phyloP scores from a whole-genome alignment of 2,329 filamentous ascomycete species.

The Claviceps monticola region DNA sequence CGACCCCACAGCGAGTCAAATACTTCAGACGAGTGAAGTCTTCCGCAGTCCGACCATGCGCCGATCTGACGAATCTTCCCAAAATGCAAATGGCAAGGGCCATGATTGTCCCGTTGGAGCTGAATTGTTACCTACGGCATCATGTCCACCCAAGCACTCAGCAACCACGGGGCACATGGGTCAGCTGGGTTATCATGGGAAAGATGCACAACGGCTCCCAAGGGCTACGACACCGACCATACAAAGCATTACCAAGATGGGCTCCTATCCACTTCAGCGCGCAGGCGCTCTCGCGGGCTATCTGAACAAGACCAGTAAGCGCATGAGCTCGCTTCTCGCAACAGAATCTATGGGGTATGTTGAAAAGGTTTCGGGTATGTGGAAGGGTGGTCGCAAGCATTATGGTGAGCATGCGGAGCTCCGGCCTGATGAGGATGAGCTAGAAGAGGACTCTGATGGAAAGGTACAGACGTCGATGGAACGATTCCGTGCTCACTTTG shows the following conservation, averaged over 20 bases:
- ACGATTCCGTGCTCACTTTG: slow-evolving; percentile 81
- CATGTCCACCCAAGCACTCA: slow-evolving; percentile 13
- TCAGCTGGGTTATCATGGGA: slow-evolving; percentile 16
- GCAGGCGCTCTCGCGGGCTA: slow-evolving; percentile 72
- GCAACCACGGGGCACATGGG: slow-evolving; percentile 26
- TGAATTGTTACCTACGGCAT: slow-evolving; percentile 6
- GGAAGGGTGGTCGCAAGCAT: slow-evolving; percentile 80
- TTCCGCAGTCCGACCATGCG: slow-evolving; percentile 68
- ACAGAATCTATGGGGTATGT: slow-evolving; percentile 93
- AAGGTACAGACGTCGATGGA: slow-evolving; percentile 56
- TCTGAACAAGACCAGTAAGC: slow-evolving; percentile 62
- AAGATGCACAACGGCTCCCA: slow-evolving; percentile 7
- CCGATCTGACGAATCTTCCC: slow-evolving; percentile 29
- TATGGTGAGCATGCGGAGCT: slow-evolving; percentile 53
- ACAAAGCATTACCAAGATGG: slow-evolving; percentile 43
- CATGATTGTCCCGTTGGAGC: slow-evolving; percentile 7
- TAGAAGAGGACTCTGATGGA: slow-evolving; percentile 45
- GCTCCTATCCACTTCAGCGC: slow-evolving; percentile 67
- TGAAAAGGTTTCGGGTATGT: slow-evolving; percentile 94
- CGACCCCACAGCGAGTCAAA: slow-evolving; percentile 81
- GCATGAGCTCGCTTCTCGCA: slow-evolving; percentile 69
- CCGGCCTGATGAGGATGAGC: slow-evolving; percentile 39
- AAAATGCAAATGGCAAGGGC: slow-evolving; percentile 11
- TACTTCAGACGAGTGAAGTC: slow-evolving; percentile 73
- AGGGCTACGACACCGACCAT: slow-evolving; percentile 27